These are phyloP conservation scores for Rhynchosporium graminicola DNA, from an alignment of 2,329 filamentous ascomycete genomes.

Conservation along the genomic window DNA sequence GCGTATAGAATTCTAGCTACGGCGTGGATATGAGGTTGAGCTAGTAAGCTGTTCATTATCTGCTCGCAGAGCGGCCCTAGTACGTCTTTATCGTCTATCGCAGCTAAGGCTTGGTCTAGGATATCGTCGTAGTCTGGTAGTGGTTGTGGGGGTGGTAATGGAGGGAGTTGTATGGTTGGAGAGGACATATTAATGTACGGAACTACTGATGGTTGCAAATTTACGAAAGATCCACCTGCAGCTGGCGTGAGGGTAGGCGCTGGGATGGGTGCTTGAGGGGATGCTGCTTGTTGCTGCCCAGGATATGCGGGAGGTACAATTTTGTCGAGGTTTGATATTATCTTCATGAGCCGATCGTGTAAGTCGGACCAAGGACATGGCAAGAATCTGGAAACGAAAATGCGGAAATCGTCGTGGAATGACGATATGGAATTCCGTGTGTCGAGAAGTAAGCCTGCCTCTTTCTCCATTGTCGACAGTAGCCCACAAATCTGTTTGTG, in stretches of 20 bases:
- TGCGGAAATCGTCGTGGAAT: background rate
- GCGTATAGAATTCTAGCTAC: background rate
- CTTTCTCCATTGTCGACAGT: background rate
- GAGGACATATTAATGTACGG: background rate
- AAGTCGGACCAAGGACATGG: background rate
- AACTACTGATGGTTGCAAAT: background rate
- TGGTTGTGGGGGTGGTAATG: background rate
- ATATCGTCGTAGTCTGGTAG: background rate
- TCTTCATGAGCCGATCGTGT: too few relatives aligned
- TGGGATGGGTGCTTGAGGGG: background rate
- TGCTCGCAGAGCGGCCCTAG: background rate
- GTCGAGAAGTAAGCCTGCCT: background rate
- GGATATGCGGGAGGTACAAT: background rate
- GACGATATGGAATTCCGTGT: background rate
- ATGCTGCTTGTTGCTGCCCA: background rate
- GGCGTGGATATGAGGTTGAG: too few relatives aligned
- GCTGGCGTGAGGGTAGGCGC: background rate
- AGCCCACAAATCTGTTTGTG: background rate
- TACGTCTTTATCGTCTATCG: background rate
- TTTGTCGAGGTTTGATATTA: too few relatives aligned
- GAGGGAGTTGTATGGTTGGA: background rate
- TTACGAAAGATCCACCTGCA: background rate
- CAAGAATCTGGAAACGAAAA: background rate
- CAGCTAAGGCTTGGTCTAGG: background rate
- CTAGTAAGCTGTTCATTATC: background rate